A percentile compares a stretch with the other conserved stretches of the same genome.
Evolutionary conservation across 164 flowering plant species (phyloP).

Genomic region (Hamamelis virginiana): DNA sequence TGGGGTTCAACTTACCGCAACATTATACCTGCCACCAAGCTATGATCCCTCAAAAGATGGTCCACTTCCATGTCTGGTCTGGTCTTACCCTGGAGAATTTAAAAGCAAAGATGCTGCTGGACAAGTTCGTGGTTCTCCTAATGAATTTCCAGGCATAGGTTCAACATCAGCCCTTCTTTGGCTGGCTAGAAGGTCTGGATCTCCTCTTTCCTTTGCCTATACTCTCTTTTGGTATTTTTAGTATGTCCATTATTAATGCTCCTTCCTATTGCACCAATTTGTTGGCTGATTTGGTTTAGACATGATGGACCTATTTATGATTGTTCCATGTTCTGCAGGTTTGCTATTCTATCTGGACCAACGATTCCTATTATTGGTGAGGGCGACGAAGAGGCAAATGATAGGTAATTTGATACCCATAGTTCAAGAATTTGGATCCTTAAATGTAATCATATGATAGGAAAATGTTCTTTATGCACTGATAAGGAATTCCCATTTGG

Average conservation of each 20-base stretch:
- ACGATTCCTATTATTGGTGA: constrained; percentile 98
- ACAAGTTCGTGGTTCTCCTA: constrained; percentile 99
- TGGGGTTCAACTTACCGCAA: constrained; percentile 97
- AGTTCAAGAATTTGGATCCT: background rate
- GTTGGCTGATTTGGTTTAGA: background rate
- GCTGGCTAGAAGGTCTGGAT: constrained; percentile 79
- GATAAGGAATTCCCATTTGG: background rate
- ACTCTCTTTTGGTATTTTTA: background rate
- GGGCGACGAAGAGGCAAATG: constrained; percentile 96
- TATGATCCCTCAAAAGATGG: constrained; percentile 90
- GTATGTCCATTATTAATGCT: background rate
- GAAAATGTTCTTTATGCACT: too few species aligned
- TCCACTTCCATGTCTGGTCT: constrained; percentile 90
- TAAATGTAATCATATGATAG: too few species aligned
- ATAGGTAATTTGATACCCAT: constrained; percentile 48
- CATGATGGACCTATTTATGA: constrained; percentile 7
- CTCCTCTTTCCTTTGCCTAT: background rate
- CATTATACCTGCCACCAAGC: constrained; percentile 87
- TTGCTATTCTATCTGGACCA: constrained; percentile 94
- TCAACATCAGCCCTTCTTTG: constrained; percentile 95
- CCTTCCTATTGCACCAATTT: background rate
- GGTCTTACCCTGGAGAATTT: constrained; percentile 99
- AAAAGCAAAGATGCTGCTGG: constrained; percentile 99
- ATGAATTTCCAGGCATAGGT: constrained; percentile 97
- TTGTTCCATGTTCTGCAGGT: constrained; percentile 45